Base-by-base conservation (phyloP, 2,329 filamentous ascomycete species). In the Alternaria triticimaculans region DNA sequence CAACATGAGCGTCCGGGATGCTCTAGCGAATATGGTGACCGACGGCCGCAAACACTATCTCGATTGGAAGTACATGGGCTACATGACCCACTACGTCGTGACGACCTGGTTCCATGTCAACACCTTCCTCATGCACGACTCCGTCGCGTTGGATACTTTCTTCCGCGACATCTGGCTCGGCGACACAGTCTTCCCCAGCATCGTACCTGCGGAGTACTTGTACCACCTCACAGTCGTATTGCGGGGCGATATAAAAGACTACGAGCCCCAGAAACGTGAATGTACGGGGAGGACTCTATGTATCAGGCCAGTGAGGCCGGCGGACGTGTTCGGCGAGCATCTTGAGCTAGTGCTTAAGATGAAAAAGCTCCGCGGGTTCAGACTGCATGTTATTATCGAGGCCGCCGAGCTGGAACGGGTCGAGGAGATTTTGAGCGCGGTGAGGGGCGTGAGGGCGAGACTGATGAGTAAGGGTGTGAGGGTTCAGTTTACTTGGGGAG, bases 211-310 rank as follows among this genome's bases (percentile, higher is more conserved):
- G 2, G 37, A 41, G 0, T 3, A 41, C 37, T 3, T 46, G 21
- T 14, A 4, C 3, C 2, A 1, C 4, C 0, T 46, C 2, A 46
- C 0, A 6, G 44, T 46, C 0, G 15, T 41, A 5, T 2, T 18
- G n/a, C 37, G n/a, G n/a, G 37, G 37, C 6, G 9, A 41, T 1
- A 41, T 18, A 5, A 41, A 41, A 41, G 37, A 41, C 9, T 41
- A 41, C 37, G n/a, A 41, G n/a, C 37, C 37, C 6, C 37, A 41
- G 37, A 41, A 41, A 18, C 37, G 37, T 10, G 15, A 41, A 11
- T 41, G 37, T 41, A 41, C 37, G 5, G 37, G 37, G 5, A 10
- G 5, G 9, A 10, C 8, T 6, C 4, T 41, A 5, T 41, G n/a
- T 41, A 41, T 18, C 2, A 41, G 37, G 9, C n/a, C 37, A 2